Base-by-base conservation (phyloP, 1,284 basidiomycete species). In the Trametes hirsuta region DNA sequence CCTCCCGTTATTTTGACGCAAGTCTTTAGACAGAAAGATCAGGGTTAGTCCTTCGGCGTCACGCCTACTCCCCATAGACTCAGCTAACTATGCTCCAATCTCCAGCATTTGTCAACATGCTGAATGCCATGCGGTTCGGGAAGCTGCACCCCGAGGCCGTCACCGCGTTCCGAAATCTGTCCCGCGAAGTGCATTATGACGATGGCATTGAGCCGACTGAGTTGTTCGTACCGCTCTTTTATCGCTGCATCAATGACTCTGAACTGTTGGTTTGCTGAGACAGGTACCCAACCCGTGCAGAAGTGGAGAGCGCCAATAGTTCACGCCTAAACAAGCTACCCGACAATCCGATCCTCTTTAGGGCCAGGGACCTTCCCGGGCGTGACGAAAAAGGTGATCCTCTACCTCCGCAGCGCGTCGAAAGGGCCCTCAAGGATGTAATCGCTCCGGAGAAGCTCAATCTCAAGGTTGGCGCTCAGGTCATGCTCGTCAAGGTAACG, bases 141-240 rank as follows among this genome's bases (percentile, higher is more conserved):
- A 67, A 68, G 2, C 69, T 90, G 14, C 77, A 79, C 35, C 53
- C 63, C 52, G 72, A 75, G 48, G 81, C 81, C 2, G 80, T 86
- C n/a, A 63, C 71, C 5, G 77, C 79, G 9, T 93, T 95, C 66
- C 82, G 78, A 63, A 69, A 72, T 0, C 80, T 90, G 36, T 87
- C 90, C 58, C 78, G 87, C 47, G 66, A 72, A 5, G 81, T 97
- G 3, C 64, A 76, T 1, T 88, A 89, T 62, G 75, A 80, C 6
- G 93, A 95, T 69, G 91, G 88, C 0, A 81, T 95, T 25, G 88
- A 84, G 44, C 86, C 94, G 0, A 96, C 94, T 0, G 93, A 96
- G 72, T 74, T 97, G 85, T 93, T 71, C 40, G 79, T 71, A 1
- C 47, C 42, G 49, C 41, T 25, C 6, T 15, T 24, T 8, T 25